Base-by-base conservation (phyloP, 768 basidiomycete species). In the Hydnum rufescens region DNA sequence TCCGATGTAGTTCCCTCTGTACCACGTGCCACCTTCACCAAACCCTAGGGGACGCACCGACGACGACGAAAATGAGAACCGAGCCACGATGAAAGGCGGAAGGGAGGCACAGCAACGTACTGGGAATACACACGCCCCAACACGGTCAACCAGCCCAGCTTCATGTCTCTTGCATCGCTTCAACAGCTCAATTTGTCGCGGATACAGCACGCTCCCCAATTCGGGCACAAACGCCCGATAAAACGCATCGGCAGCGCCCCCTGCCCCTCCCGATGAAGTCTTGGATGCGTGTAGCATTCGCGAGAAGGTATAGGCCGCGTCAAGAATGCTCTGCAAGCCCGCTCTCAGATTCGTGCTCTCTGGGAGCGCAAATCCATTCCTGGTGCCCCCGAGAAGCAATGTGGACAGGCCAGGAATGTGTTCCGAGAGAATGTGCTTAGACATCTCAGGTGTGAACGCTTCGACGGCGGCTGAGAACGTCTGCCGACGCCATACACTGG, bases 381-480 rank as follows among this genome's bases (percentile, higher is more conserved):
- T n/a, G 13, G 36, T 13, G 22, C 13, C 13, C 18, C 66, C 64
- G 29, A 59, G 65, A 47, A 89, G 72, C 32, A 76, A 62, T 13
- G 66, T 63, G 58, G 75, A 70, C 51, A 88, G 73, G 28, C 73
- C 67, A 4, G 82, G 80, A 46, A 88, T 73, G 57, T 81, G 74
- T 55, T 88, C 87, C 19, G 67, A 63, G 43, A 90, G 70, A 60
- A 88, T 79, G 62, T 66, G 71, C 28, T 71, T 59, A 0, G 76
- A 71, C 73, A 85, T 81, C 49, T 80, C 78, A 4, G 77, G 74
- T 0, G 82, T 78, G 64, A 78, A 80, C 0, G 72, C 63, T 31
- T 87, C 83, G 51, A 90, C 81, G 3, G 86, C 84, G 0, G 86
- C 86, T 6, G 82, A 80, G 66, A 87, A 88, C 2, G 86, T 89